A percentile compares a stretch with the other conserved stretches of the same genome.
Conservation (phyloP, 179 eudicot genomes). For the Gypsophila paniculata region DNA sequence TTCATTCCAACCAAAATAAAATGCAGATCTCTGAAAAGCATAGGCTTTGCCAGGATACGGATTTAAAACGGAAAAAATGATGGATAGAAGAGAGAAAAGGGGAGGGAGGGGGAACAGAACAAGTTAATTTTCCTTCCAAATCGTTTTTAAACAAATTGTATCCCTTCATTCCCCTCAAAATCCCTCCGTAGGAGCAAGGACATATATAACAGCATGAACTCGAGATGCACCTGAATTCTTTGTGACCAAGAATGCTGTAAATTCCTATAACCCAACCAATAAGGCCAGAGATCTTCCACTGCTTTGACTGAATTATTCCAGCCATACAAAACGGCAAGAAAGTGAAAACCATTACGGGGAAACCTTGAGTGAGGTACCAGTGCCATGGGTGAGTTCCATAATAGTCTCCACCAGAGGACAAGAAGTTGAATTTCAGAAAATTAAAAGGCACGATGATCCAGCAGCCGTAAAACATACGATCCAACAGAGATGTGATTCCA, state of each 20-base stretch:
- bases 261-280: slow-evolving; percentile 79
- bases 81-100: too few species aligned
- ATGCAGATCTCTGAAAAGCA: not conserved
- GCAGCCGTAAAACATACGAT: slow-evolving; percentile 74
- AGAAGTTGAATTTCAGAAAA: slow-evolving; percentile 89
- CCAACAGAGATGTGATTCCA: slow-evolving; percentile 55
- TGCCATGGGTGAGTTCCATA: slow-evolving; percentile 98
- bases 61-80: not conserved
- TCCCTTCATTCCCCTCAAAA: too few species aligned
- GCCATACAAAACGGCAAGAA: slow-evolving; percentile 74
- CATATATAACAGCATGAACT: too few species aligned
- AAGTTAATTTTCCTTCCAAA: too few species aligned
- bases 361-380: slow-evolving; percentile 97
- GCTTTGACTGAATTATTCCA: slow-evolving; percentile 59
- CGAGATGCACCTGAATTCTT: slow-evolving; percentile 81
- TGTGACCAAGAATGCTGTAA: slow-evolving; percentile 92
- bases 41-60: not conserved
- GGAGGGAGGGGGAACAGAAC: too few species aligned
- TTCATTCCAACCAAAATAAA: slow-evolving; percentile 3
- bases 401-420: slow-evolving; percentile 97
- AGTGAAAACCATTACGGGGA: slow-evolving; percentile 77
- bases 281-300: slow-evolving; percentile 81
- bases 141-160: too few species aligned
- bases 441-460: slow-evolving; percentile 91
- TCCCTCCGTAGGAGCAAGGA: too few species aligned